Conservation (phyloP, 2,329 filamentous ascomycete species). For the Talaromyces amestolkiae region DNA sequence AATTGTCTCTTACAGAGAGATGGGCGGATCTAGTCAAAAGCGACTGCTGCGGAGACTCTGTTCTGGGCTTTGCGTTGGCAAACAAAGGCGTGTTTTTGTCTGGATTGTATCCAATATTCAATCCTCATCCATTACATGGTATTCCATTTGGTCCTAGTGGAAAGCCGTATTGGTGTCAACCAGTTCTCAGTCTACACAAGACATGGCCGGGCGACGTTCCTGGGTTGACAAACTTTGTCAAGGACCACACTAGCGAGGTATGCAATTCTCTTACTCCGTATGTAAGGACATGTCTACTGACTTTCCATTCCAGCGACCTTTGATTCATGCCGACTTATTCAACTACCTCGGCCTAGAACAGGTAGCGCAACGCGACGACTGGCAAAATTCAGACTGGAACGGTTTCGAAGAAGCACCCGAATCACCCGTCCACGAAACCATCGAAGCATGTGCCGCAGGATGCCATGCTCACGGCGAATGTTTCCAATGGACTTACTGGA, state of each 20-base stretch:
- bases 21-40: constrained; percentile 44
- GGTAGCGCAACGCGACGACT: constrained; percentile 26
- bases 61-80: constrained; percentile 50
- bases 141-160: constrained; percentile 42
- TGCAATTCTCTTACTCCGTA: not conserved
- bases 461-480: constrained; percentile 28
- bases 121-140: constrained; percentile 50
- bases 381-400: constrained; percentile 39
- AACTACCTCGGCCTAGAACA: constrained; percentile 29
- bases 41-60: constrained; percentile 56
- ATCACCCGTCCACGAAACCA: constrained; percentile 29
- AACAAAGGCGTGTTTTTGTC: constrained; percentile 47
- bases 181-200: constrained; percentile 52
- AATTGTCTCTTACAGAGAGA: constrained; percentile 39
- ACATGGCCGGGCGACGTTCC: constrained; percentile 49
- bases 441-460: constrained; percentile 29
- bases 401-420: constrained; percentile 29
- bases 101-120: constrained; percentile 52
- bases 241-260: constrained; percentile 25
- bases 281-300: not conserved
- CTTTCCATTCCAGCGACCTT: constrained; percentile 18
- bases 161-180: constrained; percentile 52
- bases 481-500: constrained; percentile 29
- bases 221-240: constrained; percentile 48
- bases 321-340: constrained; percentile 32